Base-by-base conservation (phyloP, 164 flowering plant genomes). In the Stephania yunnanensis region DNA sequence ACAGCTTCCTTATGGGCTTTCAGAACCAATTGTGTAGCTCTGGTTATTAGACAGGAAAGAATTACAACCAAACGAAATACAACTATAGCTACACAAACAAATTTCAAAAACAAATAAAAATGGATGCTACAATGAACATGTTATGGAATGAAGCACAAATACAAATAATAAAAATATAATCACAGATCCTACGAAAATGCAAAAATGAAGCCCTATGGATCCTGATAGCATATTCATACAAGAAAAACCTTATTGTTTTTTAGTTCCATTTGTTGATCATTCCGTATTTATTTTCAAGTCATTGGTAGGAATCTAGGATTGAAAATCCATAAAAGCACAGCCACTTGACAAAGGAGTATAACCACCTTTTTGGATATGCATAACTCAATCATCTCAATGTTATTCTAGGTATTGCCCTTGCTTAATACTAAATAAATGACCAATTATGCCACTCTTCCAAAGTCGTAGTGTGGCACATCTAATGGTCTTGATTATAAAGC, bases 1-100 rank as follows among this genome's bases (percentile, higher is more conserved):
- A 95, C 98, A 70, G 98, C 97, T 75, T 95, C 99, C 85, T 89
- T 91, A 82, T 95, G 99, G 13, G 98, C 99, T 79, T 75, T 92
- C 8, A 93, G 82, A 65, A 95, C 99, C 81, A 95, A 81, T 81
- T 95, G 99, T 72, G 95, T 84, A 53, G 99, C 98, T 71, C 99
- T 93, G 85, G 67, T 53, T 36, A 20, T 8, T 10, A 48, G 20
- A 69, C 42, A 66, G 50, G 30, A 19, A 69, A 55, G 64, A 48
- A 74, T 6, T 3, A 20, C 11, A 71, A 6, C 58, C 7, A 70
- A 69, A 78, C 25, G 50, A 17, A 17, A 73, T 13, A 25, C 68
- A 75, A 58, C 29, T 69, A 12, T 50, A 71, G 25, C 61, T 19
- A 13, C 5, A 11, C 9, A 29, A 36, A 50, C 55, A 50, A 46